These are phyloP conservation scores for Hypoxylon sp. DNA, from an alignment of 2,329 filamentous ascomycete species.

Conservation along the genomic window DNA sequence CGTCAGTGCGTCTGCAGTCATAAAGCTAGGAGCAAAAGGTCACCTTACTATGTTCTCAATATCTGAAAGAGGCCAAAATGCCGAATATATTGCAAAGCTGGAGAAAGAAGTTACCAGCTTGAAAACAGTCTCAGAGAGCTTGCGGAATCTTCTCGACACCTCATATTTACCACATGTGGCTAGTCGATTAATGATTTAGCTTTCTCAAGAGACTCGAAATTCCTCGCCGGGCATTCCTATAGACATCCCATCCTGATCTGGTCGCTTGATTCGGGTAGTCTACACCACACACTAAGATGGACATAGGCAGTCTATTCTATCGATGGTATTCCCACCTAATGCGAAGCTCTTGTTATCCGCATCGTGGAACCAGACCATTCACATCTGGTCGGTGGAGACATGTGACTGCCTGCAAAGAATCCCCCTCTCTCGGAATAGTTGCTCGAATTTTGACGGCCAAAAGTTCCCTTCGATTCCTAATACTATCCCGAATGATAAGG, in stretches of 20 bases:
- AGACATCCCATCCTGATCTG: neutral
- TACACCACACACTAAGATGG: neutral
- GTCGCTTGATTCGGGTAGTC: neutral
- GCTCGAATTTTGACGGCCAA: neutral
- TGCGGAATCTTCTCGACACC: constrained; percentile 46
- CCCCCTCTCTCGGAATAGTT: neutral
- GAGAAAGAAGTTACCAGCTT: constrained; percentile 46
- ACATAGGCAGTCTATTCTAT: neutral
- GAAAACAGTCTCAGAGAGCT: constrained; percentile 43
- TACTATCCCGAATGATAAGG: neutral
- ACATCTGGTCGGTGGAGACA: neutral
- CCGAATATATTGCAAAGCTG: constrained; percentile 52
- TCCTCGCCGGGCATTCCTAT: neutral
- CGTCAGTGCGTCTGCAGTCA: constrained; percentile 54
- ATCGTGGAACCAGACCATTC: neutral
- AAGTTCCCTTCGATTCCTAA: no score
- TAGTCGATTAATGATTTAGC: no score
- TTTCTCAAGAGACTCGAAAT: neutral
- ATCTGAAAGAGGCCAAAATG: constrained; percentile 51
- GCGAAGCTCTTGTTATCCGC: neutral
- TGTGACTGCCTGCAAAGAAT: neutral
- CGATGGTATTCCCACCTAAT: neutral
- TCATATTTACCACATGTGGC: no score
- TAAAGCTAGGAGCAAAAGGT: constrained; percentile 56
- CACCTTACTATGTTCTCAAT: constrained; percentile 51